Base-by-base conservation (phyloP, 192 early-diverging fungal species). In the Geranomyces michiganensis region DNA sequence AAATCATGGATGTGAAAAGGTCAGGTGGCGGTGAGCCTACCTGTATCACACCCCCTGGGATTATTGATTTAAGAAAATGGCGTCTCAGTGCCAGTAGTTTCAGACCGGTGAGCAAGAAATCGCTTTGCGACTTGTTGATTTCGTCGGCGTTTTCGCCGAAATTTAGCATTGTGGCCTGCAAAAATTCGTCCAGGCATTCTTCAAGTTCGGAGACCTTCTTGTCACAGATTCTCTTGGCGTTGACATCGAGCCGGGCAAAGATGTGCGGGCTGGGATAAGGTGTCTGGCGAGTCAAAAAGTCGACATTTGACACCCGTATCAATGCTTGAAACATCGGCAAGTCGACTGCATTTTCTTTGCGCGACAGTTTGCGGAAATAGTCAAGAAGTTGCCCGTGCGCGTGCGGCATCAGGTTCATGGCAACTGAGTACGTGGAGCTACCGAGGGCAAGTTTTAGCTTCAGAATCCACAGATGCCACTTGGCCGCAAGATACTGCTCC, bases 401-500 rank as follows among this genome's bases (percentile, higher is more conserved):
- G 10, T 43, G 10, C 17, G 58, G 47, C 65, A 62, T 74, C 43
- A 83, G 43, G 21, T 68, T 70, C 76, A 80, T 78, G 14, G 22
- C 58, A 1, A 78, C 31, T 12, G 73, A 62, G 56, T 83, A 80
- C 5, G 63, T 58, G 15, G 74, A 76, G 22, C 62, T 74, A 0
- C 73, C 55, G 13, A 86, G 32, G 14, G 77, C 65, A 5, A 78
- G 62, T 29, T 81, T 76, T 29, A 81, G 72, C 65, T 80, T 81
- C 51, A 84, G 41, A 27, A 77, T 73, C 85, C 85, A 87, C 41
- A 83, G 58, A 33, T 82, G 62, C 82, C 81, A 84, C 68, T 80
- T 75, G n/a, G 68, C 67, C 0, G 26, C 6, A 5, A 87, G 45
- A 44, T 79, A 79, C 15, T 63, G 60, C 48, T 79, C 69, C 3